Conservation (phyloP, 2,329 filamentous ascomycete genomes). For the Diplodia sapinea region DNA sequence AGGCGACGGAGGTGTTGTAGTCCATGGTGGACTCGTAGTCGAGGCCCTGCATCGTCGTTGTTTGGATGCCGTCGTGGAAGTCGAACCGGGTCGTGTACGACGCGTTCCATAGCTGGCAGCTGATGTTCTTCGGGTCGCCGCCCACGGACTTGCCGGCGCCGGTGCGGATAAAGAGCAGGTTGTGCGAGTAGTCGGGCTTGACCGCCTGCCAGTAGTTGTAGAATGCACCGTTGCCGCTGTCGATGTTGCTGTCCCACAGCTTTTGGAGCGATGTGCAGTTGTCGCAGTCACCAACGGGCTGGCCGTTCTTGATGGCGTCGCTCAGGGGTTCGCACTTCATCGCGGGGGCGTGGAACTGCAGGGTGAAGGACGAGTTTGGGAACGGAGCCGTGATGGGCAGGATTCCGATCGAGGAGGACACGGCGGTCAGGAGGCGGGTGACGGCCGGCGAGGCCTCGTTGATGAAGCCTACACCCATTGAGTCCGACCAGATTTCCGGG, state of each 20-base stretch:
- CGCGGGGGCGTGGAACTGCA: not conserved
- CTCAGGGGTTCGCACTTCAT: constrained; percentile 9
- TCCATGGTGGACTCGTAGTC: not conserved
- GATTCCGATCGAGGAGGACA: constrained; percentile 7
- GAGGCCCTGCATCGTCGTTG: not conserved
- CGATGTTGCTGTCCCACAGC: not conserved
- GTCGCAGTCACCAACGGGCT: not conserved
- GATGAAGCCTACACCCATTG: not conserved
- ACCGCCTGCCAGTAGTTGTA: not conserved
- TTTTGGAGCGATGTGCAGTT: not conserved
- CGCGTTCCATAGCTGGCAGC: constrained; percentile 7
- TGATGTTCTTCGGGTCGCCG: not conserved
- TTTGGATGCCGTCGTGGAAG: not conserved
- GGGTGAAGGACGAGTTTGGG: constrained; percentile 5
- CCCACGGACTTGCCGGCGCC: not conserved
- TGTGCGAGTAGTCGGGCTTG: not conserved
- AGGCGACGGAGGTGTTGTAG: not conserved
- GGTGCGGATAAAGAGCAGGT: not conserved
- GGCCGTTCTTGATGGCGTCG: not conserved
- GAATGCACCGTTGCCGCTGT: not conserved
- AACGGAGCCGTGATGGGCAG: not conserved
- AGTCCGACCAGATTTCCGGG: not conserved
- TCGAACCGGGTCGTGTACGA: not conserved
- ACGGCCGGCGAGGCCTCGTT: not conserved
- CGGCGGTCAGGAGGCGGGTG: not conserved